A percentile compares a stretch with the other conserved stretches of the same genome.
Evolutionary conservation across 2,329 filamentous ascomycete genomes (phyloP).

Genomic region (Fusarium sp.): DNA sequence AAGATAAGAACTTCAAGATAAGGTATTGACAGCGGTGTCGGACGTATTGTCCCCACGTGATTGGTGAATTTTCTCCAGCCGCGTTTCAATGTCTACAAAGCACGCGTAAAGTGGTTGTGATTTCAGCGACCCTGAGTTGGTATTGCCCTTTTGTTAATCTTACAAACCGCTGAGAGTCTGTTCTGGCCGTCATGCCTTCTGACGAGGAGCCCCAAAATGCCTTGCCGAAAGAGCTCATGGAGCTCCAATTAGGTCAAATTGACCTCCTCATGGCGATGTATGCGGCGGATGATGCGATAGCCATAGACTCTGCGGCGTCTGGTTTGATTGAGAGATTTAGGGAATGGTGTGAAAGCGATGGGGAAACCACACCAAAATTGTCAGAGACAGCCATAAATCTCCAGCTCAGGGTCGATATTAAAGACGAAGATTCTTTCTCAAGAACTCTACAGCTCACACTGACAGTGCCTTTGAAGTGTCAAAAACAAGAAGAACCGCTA

Average conservation of each 20-base stretch:
- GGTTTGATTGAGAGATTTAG: conserved; percentile 30
- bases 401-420: conserved; percentile 39
- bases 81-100: not conserved
- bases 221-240: conserved; percentile 55
- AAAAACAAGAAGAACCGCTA: not conserved
- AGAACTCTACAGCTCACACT: conserved; percentile 48
- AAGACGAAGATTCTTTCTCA: not conserved
- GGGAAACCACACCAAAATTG: not conserved
- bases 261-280: conserved; percentile 65
- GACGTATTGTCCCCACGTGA: not conserved
- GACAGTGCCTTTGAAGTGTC: conserved; percentile 44
- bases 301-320: conserved; percentile 37
- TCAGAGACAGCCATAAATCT: conserved; percentile 30
- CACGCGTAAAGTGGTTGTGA: not conserved
- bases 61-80: not conserved
- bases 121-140: too few species aligned
- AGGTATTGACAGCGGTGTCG: not conserved
- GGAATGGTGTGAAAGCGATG: conserved; percentile 35
- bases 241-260: conserved; percentile 58
- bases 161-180: accelerated
- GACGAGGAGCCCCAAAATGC: not conserved
- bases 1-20: not conserved
- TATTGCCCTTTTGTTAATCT: too few species aligned
- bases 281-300: conserved; percentile 48
- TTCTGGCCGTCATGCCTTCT: not conserved